Evolutionary conservation across 106 monocot species (phyloP).

Genomic region (Gastrodia elata): DNA sequence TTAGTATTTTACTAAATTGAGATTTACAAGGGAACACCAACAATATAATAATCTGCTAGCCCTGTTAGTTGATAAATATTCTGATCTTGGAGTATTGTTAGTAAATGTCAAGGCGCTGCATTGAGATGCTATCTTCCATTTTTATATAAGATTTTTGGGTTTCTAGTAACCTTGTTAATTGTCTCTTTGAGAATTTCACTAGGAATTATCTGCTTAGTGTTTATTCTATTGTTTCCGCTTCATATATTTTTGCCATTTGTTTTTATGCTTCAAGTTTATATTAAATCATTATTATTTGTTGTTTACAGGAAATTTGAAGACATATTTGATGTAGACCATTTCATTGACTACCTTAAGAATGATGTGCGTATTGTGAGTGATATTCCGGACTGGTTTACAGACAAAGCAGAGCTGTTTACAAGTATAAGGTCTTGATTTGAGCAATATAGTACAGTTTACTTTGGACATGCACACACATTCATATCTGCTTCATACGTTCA

Average conservation of each 20-base stretch:
- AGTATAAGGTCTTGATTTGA: constrained; percentile 65
- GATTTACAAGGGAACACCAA: too few relatives aligned
- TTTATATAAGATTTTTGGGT: too few relatives aligned
- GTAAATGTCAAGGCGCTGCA: too few relatives aligned
- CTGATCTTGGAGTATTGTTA: too few relatives aligned
- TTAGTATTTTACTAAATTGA: too few relatives aligned
- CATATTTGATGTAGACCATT: constrained; percentile 97
- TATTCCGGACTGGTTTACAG: constrained; percentile 80
- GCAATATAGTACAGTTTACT: not conserved
- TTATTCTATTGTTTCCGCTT: not conserved
- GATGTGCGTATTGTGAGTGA: constrained; percentile 93
- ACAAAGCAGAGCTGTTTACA: constrained; percentile 84
- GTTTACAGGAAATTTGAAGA: constrained; percentile 89
- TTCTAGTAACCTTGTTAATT: too few relatives aligned
- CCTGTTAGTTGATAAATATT: too few relatives aligned
- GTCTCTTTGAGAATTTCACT: not conserved
- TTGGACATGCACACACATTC: not conserved
- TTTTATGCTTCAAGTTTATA: too few relatives aligned
- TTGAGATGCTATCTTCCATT: too few relatives aligned
- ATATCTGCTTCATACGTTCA: not conserved
- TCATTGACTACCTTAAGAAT: constrained; percentile 94
- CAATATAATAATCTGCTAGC: too few relatives aligned
- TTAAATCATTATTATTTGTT: not conserved
- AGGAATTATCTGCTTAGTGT: not conserved
- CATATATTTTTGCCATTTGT: not conserved